phyloP scores from a whole-genome alignment of 2,329 filamentous ascomycete species.

The Cercospora nicotianae region DNA sequence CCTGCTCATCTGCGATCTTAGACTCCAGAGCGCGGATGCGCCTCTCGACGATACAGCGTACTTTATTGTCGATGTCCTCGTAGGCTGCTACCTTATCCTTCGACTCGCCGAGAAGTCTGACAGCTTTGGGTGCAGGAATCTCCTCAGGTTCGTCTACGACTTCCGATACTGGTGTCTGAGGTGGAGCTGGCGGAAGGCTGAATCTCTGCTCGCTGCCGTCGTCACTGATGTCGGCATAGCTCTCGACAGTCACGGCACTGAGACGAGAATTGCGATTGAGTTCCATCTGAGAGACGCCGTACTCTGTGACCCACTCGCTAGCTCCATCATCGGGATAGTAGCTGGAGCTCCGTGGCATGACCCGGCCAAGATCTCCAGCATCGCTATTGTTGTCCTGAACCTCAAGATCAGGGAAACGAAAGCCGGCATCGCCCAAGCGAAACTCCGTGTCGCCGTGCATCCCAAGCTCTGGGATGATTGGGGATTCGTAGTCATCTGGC shows the following conservation, averaged over 20 bases:
- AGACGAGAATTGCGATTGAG: constrained; percentile 7
- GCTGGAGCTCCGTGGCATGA: constrained; percentile 18
- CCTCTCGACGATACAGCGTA: constrained; percentile 3
- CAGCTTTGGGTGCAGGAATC: not conserved
- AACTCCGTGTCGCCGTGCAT: constrained; percentile 8
- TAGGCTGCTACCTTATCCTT: not conserved
- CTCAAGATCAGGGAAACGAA: not conserved
- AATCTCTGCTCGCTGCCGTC: constrained; percentile 19
- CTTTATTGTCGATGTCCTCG: constrained; percentile 3
- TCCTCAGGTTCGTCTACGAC: not conserved
- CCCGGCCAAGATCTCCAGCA: constrained; percentile 14
- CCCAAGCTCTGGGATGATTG: not conserved
- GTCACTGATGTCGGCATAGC: constrained; percentile 32
- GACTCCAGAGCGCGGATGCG: constrained; percentile 7
- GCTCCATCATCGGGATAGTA: constrained; percentile 21
- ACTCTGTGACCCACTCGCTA: constrained; percentile 18
- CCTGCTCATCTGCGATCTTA: constrained; percentile 17
- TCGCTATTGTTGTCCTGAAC: constrained; percentile 1
- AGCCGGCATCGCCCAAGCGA: not conserved
- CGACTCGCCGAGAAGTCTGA: not conserved
- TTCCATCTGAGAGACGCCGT: constrained; percentile 15
- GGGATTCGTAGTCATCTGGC: constrained; percentile 15
- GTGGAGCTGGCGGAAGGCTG: constrained; percentile 3
- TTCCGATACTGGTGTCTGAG: not conserved
- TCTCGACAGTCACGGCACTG: constrained; percentile 20